Evolutionary conservation across 1,284 basidiomycete genomes (phyloP).

Genomic region (Erythrobasidium hasegawianum): DNA sequence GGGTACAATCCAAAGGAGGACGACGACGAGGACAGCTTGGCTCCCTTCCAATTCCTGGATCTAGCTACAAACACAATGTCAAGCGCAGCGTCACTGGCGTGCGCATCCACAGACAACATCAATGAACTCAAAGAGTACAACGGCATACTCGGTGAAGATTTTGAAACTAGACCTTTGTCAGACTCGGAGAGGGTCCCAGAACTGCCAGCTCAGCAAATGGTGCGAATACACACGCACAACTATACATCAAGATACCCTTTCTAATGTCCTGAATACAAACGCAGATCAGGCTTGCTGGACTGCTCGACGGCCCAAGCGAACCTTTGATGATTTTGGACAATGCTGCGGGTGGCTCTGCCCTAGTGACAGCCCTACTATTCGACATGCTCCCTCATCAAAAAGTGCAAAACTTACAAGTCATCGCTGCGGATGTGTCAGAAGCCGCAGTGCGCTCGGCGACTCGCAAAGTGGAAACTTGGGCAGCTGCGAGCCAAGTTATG

Average conservation of each 20-base stretch:
- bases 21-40: too few relatives aligned
- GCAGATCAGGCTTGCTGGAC: too few relatives aligned
- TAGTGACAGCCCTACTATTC: constrained; percentile 8
- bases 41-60: background rate
- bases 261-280: too few relatives aligned
- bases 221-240: background rate
- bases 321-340: constrained; percentile 29
- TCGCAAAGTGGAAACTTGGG: constrained; percentile 2
- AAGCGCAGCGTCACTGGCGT: background rate
- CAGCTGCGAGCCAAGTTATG: constrained; percentile 22
- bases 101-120: constrained; percentile 6
- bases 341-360: constrained; percentile 18
- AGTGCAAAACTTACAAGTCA: constrained; percentile 12
- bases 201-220: background rate
- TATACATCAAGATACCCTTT: background rate
- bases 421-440: constrained; percentile 15
- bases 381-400: constrained; percentile 8
- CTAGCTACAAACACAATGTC: constrained; percentile 7
- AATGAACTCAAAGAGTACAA: background rate
- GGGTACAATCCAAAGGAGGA: too few relatives aligned
- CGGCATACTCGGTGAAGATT: background rate
- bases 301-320: background rate
- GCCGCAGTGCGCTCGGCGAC: constrained; percentile 11
- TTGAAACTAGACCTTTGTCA: background rate
- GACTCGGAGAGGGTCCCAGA: background rate